These are phyloP conservation scores for Trichophyton simii DNA, from an alignment of 2,329 filamentous ascomycete genomes.

Conservation along the genomic window DNA sequence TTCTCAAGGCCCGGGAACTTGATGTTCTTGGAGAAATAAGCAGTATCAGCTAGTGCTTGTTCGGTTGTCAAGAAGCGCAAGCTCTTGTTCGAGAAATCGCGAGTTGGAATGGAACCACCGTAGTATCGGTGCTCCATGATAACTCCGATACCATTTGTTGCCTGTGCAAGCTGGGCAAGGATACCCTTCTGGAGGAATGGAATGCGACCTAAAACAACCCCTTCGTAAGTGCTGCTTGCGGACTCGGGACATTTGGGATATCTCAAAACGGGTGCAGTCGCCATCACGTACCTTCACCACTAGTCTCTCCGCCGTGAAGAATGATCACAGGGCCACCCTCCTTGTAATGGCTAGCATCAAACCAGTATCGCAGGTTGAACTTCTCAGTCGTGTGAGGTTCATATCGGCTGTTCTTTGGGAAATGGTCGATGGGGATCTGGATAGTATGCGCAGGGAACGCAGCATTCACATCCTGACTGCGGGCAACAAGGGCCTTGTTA, in stretches of 20 bases:
- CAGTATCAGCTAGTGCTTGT: conserved; percentile 68
- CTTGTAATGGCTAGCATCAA: conserved; percentile 63
- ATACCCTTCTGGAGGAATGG: conserved; percentile 68
- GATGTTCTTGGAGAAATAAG: conserved; percentile 65
- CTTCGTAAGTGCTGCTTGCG: neutral
- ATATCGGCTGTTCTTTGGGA: conserved; percentile 66
- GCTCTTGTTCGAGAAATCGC: conserved; percentile 54
- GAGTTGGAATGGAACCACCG: conserved; percentile 57
- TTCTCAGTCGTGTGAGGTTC: conserved; percentile 58
- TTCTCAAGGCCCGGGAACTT: conserved; percentile 58
- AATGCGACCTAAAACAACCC: conserved; percentile 42
- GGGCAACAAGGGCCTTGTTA: neutral
- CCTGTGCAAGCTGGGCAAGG: conserved; percentile 54
- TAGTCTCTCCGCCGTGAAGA: conserved; percentile 59
- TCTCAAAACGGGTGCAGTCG: neutral
- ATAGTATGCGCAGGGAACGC: conserved; percentile 40
- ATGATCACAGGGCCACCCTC: conserved; percentile 70
- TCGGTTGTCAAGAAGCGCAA: conserved; percentile 73
- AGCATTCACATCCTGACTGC: conserved; percentile 12
- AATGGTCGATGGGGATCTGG: conserved; percentile 59
- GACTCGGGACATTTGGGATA: neutral
- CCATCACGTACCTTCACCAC: conserved; percentile 24
- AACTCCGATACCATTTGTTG: conserved; percentile 62
- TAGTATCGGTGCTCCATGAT: conserved; percentile 84
- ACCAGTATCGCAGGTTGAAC: conserved; percentile 70